phyloP scores from a whole-genome alignment of 176 grass and related monocot species.

The Triticum dicoccoides region DNA sequence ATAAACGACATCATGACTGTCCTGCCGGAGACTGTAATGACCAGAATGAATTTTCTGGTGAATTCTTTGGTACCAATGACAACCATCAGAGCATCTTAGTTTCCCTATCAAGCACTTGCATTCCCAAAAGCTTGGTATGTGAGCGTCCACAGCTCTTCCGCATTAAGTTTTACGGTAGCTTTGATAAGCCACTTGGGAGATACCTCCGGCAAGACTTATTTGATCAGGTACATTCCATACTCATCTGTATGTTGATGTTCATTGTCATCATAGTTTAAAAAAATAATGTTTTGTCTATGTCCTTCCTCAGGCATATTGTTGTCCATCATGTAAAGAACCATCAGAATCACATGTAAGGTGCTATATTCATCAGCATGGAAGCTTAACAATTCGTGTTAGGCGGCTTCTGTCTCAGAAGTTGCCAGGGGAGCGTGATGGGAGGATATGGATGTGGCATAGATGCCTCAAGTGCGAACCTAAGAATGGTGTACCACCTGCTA shows the following conservation, averaged over 20 bases:
- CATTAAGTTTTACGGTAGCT: conserved; percentile 95
- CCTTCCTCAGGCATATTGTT: conserved; percentile 57
- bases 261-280: not conserved
- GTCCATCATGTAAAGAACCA: conserved; percentile 72
- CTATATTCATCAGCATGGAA: conserved; percentile 88
- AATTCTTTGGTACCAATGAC: conserved; percentile 53
- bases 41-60: conserved; percentile 40
- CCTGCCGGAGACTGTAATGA: conserved; percentile 38
- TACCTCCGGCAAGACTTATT: conserved; percentile 90
- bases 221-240: conserved; percentile 57
- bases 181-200: conserved; percentile 94
- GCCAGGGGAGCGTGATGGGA: conserved; percentile 77
- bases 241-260: not conserved
- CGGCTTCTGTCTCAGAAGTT: conserved; percentile 56
- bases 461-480: conserved; percentile 83
- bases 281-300: not conserved
- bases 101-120: conserved; percentile 81
- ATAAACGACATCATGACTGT: conserved; percentile 14
- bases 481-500: conserved; percentile 76
- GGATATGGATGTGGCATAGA: conserved; percentile 99
- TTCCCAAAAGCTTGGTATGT: conserved; percentile 60
- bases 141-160: conserved; percentile 68
- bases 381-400: conserved; percentile 73
- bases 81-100: conserved; percentile 89
- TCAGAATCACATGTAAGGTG: conserved; percentile 78